These are phyloP conservation scores for Fistulina hepatica DNA, from an alignment of 1,284 basidiomycete genomes.

Conservation along the genomic window DNA sequence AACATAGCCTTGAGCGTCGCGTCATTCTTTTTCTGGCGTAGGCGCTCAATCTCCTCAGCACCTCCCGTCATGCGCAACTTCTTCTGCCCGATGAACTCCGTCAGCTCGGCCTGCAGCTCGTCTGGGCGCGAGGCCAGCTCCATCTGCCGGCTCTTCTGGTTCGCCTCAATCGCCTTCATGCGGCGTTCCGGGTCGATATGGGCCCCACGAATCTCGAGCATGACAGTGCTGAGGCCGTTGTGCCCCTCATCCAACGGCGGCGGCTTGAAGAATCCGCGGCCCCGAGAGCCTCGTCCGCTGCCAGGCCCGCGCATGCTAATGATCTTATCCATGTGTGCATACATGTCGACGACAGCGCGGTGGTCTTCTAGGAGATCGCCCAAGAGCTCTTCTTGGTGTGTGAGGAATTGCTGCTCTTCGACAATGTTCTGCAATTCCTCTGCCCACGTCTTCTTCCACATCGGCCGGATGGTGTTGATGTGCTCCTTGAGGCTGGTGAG, in stretches of 20 bases:
- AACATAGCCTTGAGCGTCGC: conserved; percentile 84
- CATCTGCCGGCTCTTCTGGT: conserved; percentile 66
- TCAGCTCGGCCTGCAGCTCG: conserved; percentile 75
- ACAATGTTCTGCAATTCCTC: conserved; percentile 93
- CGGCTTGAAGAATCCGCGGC: conserved; percentile 40
- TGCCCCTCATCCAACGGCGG: conserved; percentile 54
- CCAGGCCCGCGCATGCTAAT: conserved; percentile 60
- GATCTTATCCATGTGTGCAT: conserved; percentile 80
- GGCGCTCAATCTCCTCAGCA: conserved; percentile 80
- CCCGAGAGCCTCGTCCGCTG: conserved; percentile 22
- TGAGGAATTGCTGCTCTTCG: conserved; percentile 92
- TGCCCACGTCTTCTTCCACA: conserved; percentile 99
- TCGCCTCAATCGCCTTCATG: conserved; percentile 84
- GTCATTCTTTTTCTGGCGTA: conserved; percentile 76
- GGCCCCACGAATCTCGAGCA: conserved; percentile 80
- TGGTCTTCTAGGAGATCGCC: conserved; percentile 86
- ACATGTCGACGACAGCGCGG: conserved; percentile 77
- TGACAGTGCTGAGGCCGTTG: conserved; percentile 57
- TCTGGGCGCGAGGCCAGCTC: conserved; percentile 61
- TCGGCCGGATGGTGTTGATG: conserved; percentile 84
- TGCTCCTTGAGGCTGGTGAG: conserved; percentile 75
- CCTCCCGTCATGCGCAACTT: conserved; percentile 92
- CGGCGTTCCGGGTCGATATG: conserved; percentile 73
- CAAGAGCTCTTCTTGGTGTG: conserved; percentile 86
- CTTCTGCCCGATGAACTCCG: conserved; percentile 73